Evolutionary conservation across 2,329 filamentous ascomycete genomes (phyloP).

Genomic region (Alternaria dauci): DNA sequence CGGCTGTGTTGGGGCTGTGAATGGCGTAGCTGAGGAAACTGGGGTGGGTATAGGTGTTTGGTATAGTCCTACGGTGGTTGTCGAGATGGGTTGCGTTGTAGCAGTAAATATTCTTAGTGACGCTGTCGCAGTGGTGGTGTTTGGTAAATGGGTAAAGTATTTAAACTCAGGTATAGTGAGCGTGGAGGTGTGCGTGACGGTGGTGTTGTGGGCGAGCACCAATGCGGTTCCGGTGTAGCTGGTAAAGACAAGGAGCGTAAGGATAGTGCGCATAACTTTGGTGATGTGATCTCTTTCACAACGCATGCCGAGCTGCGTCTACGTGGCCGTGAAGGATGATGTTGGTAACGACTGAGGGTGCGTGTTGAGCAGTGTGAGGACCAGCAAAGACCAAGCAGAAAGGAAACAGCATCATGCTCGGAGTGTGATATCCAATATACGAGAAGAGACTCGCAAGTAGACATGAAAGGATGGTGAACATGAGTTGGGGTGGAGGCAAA

Average conservation of each 20-base stretch:
- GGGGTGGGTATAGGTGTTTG: not conserved
- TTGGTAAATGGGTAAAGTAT: not conserved
- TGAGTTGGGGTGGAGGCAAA: conserved; percentile 5
- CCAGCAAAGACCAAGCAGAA: not conserved
- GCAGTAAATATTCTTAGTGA: not conserved
- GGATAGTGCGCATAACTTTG: not conserved
- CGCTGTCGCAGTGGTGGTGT: not conserved
- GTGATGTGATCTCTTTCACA: not conserved
- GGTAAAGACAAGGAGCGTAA: not conserved
- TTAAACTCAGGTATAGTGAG: not conserved
- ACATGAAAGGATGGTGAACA: conserved; percentile 4
- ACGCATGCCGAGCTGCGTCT: not conserved
- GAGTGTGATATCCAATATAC: not conserved
- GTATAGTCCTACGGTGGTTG: not conserved
- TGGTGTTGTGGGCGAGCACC: not conserved
- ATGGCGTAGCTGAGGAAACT: not conserved
- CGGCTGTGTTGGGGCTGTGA: not conserved
- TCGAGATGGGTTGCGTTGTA: not conserved
- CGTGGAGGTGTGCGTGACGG: not conserved
- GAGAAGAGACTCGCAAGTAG: not conserved
- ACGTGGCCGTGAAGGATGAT: not conserved
- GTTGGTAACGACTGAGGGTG: not conserved
- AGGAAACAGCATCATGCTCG: not conserved
- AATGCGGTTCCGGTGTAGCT: not conserved
- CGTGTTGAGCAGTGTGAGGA: not conserved